Evolutionary conservation across 202 grass and related monocot species (phyloP).

Genomic region (Setaria viridis): DNA sequence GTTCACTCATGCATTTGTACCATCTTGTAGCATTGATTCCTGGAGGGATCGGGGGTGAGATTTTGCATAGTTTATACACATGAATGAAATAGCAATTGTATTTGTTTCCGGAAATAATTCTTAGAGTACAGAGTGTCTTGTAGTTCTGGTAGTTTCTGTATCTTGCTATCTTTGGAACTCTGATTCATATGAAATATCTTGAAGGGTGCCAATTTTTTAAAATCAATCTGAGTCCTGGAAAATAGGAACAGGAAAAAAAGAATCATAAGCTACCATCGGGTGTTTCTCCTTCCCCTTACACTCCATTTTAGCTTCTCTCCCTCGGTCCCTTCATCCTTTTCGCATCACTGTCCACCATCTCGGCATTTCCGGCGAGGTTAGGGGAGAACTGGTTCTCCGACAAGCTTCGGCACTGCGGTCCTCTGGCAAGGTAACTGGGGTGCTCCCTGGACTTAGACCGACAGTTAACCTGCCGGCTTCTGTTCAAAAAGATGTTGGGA

Average conservation of each 20-base stretch:
- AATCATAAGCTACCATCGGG: neutral
- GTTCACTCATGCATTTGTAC: slow-evolving; percentile 33
- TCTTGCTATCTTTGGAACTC: slow-evolving; percentile 5
- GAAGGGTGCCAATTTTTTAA: neutral
- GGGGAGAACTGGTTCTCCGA: no score
- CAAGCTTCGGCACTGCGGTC: no score
- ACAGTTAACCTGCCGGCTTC: no score
- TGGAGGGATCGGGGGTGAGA: slow-evolving; percentile 3
- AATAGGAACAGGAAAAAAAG: neutral
- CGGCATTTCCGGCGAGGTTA: no score
- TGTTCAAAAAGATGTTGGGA: no score
- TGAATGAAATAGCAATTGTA: slow-evolving; percentile 46
- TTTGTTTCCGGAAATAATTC: slow-evolving; percentile 38
- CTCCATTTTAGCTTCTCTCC: no score
- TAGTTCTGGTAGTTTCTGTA: slow-evolving; percentile 19
- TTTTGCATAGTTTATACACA: slow-evolving; percentile 47
- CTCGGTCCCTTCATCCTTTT: no score
- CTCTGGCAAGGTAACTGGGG: no score
- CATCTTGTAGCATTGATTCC: slow-evolving; percentile 50
- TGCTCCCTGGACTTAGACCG: no score
- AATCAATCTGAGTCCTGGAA: neutral
- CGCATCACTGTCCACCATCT: no score
- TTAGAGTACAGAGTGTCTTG: slow-evolving; percentile 35
- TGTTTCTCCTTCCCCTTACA: neutral
- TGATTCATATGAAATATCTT: slow-evolving; percentile 7